Evolutionary conservation across 345 rosid species (phyloP), one percentile per base, ranked within the genome.

Genomic region (Aquilaria yunnanensis): DNA sequence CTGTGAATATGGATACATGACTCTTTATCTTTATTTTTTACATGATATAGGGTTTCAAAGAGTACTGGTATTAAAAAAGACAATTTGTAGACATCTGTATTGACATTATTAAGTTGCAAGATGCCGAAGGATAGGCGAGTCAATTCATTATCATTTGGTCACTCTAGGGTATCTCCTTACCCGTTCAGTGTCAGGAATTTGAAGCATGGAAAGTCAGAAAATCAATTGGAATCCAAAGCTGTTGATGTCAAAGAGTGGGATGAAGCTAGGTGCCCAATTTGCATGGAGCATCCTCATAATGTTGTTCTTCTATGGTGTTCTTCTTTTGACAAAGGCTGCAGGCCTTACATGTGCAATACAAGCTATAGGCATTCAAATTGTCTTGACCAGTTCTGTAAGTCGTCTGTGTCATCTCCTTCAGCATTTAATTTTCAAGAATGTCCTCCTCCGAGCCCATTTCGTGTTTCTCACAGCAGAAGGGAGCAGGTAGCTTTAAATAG

Each of bases 201-300:
- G 6, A 72, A 77, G 57, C 77, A 72, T 68, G 61, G 12, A 10
- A 66, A 63, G 43, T 57, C 47, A 31, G 58, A 65, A 45, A 43
- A 69, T 52, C 64, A 67, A 8, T 46, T 61, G 4, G 79, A 34
- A 74, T 32, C 65, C 43, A 37, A 37, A 30, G 41, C 14, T 1
- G 67, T 81, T 67, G 74, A 81, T 67, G 72, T 61, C 7, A 77
- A 77, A 58, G 84, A 80, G 63, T 85, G 86, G 90, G 92, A 87
- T 52, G 88, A 82, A 51, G 80, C 72, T 7, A 71, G 78, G 70
- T 90, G 97, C 66, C 80, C 88, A 1, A 67, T 85, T 55, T 90
- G 95, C 64, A 78, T 90, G 85, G 97, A 90, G 64, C 83, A 82
- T 8, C 95, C 97, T 1, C 95, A 85, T 65, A 90, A 83, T 63